Evolutionary conservation across 2,329 filamentous ascomycete species (phyloP).

Genomic region (Coniochaeta ligniaria): DNA sequence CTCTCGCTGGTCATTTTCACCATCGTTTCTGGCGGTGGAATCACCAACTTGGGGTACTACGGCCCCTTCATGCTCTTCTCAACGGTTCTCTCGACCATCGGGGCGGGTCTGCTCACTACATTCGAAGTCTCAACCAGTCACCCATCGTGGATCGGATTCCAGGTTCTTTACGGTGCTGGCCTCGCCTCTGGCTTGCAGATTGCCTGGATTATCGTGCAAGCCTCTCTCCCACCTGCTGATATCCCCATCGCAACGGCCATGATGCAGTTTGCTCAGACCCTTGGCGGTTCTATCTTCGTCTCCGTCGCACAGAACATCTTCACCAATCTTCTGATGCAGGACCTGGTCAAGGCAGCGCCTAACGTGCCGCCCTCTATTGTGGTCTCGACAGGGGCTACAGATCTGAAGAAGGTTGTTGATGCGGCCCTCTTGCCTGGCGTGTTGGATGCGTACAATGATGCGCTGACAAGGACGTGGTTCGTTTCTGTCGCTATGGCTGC

Average conservation of each 20-base stretch:
- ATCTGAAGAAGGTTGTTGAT: no score
- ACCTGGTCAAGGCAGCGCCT: no score
- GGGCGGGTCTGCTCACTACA: constrained; percentile 29
- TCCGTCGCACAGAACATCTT: constrained; percentile 34
- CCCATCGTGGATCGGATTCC: constrained; percentile 30
- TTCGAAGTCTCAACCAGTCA: constrained; percentile 20
- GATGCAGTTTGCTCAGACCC: constrained; percentile 29
- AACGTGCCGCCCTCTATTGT: no score
- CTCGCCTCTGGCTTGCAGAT: constrained; percentile 32
- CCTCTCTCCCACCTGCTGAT: constrained; percentile 28
- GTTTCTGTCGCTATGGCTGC: no score
- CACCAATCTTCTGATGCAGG: constrained; percentile 25
- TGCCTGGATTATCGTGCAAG: constrained; percentile 31
- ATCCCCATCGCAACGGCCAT: constrained; percentile 31
- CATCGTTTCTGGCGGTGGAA: constrained; percentile 17
- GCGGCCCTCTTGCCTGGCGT: no score
- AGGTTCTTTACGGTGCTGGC: constrained; percentile 29
- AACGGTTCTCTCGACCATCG: constrained; percentile 20
- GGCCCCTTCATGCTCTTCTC: constrained; percentile 26
- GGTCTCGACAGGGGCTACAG: no score
- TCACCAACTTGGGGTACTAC: constrained; percentile 29
- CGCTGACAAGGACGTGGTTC: no score
- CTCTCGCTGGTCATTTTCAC: constrained; percentile 21
- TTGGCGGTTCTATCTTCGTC: constrained; percentile 28
- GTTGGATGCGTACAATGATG: no score